Percentiles rank a stretch among this genome's conserved stretches.
Evolutionary conservation across 73 alveolate species (phyloP).

Genomic region (Symbiodinium natans): DNA sequence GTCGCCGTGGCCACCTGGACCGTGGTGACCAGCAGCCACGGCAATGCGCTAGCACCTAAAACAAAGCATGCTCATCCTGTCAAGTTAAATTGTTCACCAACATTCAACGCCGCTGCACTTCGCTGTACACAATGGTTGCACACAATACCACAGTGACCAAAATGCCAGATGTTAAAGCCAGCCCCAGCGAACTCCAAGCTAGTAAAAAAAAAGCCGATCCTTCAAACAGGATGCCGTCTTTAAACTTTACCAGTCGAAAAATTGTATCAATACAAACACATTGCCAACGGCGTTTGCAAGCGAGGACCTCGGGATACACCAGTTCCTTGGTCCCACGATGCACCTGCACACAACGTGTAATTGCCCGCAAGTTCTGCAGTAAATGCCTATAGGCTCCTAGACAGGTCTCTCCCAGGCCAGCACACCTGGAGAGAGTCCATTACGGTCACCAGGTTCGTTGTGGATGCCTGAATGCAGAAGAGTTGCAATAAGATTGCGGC

Average conservation of each 20-base stretch:
- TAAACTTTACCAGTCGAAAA: background rate
- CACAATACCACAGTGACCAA: no score
- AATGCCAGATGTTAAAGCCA: background rate
- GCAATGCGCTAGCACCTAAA: no score
- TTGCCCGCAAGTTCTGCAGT: background rate
- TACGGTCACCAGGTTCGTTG: background rate
- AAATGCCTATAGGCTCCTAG: background rate
- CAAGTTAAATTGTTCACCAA: no score
- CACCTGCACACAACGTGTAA: background rate
- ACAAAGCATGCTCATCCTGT: no score
- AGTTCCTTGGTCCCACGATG: background rate
- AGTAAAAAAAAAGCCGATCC: background rate
- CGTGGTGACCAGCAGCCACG: no score
- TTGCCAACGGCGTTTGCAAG: background rate
- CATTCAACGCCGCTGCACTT: no score
- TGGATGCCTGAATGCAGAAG: background rate
- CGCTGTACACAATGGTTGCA: no score
- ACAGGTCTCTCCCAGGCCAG: no score
- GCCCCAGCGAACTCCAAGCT: background rate
- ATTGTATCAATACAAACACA: background rate
- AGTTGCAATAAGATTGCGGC: background rate
- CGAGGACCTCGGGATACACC: background rate
- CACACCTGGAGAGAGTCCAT: background rate
- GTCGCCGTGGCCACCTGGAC: no score
- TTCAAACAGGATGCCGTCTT: background rate